Base-by-base conservation (phyloP, 2,329 filamentous ascomycete genomes). In the Aspergillus pseudonomiae region DNA sequence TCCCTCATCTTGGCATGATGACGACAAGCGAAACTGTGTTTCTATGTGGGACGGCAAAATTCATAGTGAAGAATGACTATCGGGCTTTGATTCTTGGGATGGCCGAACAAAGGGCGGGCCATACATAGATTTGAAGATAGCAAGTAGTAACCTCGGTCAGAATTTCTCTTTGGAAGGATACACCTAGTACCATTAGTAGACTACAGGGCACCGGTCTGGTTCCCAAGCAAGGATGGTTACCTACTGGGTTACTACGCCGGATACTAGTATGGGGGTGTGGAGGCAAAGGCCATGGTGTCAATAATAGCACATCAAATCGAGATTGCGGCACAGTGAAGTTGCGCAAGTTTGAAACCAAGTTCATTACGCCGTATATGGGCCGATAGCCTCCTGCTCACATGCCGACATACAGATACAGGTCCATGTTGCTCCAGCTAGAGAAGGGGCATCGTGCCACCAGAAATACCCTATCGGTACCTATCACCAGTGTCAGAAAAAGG, bases 271-370 rank as follows among this genome's bases (percentile, higher is more conserved):
- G 14, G 19, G 7, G 14, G 19, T 21, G 52, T 55, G 52, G 52
- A 55, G 52, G 52, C 52, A 54, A 54, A 36, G 28, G 52, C n/a
- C 52, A 36, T 54, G n/a, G 52, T 24, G 52, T 54, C 52, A 34
- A 54, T n/a, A 39, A 36, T 14, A 24, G n/a, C n/a, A 24, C n/a
- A 32, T 53, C n/a, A 60, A 21, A 24, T 58, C 41, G 46, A 56
- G 50, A 65, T 63, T 70, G 65, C 68, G 68, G 65, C 68, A 66
- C 63, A 68, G 67, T 68, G 64, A 70, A 67, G 41, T 60, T 64
- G 68, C 68, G 60, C 65, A 68, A 65, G 63, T 57, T 55, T 59
- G 41, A 59, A 60, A 61, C 54, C 39, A 55, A 32, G 9, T 32
- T n/a, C 52, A 10, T 9, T 5, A 26, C n/a, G 24, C 19, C 11